Evolutionary conservation across 495 filamentous ascomycete species (phyloP).

Genomic region (Penicillium canescens): DNA sequence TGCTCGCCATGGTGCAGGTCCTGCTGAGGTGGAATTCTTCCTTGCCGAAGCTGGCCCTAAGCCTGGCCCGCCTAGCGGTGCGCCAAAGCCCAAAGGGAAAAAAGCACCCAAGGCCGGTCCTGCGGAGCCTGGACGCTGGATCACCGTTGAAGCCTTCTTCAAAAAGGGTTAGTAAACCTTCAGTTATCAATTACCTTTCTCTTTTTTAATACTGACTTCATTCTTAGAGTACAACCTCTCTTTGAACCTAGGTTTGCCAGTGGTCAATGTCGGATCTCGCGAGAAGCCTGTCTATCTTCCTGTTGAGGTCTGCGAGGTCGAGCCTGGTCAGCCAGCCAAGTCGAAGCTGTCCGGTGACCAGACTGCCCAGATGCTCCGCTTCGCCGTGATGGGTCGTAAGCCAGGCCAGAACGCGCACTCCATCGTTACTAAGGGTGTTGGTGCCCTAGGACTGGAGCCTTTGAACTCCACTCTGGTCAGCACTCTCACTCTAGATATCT

Average conservation of each 20-base stretch:
- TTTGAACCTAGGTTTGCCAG: conserved; percentile 47
- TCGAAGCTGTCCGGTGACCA: conserved; percentile 56
- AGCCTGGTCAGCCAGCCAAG: conserved; percentile 64
- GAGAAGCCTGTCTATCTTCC: conserved; percentile 64
- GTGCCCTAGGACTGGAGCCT: conserved; percentile 45
- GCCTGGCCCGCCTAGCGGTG: not conserved
- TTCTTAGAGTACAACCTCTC: conserved; percentile 44
- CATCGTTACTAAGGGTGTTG: conserved; percentile 57
- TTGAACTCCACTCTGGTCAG: conserved; percentile 31
- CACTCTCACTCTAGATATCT: not conserved
- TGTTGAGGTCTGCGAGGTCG: conserved; percentile 62
- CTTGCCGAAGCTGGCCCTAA: conserved; percentile 23
- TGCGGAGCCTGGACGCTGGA: conserved; percentile 36
- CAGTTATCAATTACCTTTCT: not conserved
- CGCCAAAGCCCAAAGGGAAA: conserved; percentile 19
- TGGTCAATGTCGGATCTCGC: conserved; percentile 68
- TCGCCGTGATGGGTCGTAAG: conserved; percentile 58
- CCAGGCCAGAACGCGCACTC: conserved; percentile 66
- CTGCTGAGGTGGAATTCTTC: conserved; percentile 49
- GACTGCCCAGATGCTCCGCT: conserved; percentile 63
- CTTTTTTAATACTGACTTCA: not conserved
- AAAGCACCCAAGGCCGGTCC: conserved; percentile 35
- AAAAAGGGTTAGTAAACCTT: conserved; percentile 35
- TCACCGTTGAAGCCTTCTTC: conserved; percentile 56
- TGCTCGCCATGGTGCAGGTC: conserved; percentile 33